Evolutionary conservation across 1,284 basidiomycete species (phyloP), one percentile per base, ranked within the genome.

Genomic region (Xerocomus nothofagi): DNA sequence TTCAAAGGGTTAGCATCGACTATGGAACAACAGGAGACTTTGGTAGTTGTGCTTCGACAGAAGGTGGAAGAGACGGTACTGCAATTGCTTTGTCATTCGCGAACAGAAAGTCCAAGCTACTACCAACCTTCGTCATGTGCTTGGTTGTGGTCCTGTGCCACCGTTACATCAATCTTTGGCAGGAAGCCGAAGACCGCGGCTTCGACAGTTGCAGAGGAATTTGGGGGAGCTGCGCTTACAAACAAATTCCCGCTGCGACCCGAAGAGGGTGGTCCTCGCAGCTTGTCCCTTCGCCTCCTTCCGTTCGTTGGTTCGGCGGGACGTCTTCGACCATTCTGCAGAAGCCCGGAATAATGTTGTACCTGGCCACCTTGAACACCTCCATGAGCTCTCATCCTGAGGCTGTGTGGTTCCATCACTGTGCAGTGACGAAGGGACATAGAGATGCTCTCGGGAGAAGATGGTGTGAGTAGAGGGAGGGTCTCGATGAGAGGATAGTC

Each of bases 401-500:
- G 23, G 24, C 39, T 44, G 18, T 39, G 54, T 8, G 52, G 50
- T 20, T 49, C 57, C 17, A 39, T 52, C 5, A 54, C 51, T 21
- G 50, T 36, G 26, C 46, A 53, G 24, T 46, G 39, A 31, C 38
- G 40, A 39, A 30, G 17, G 9, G 50, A 11, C 0, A 42, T 8
- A 5, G 57, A 49, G 30, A 21, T 10, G 7, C 37, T 38, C 26
- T 55, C 49, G 4, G 51, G 39, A 17, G 61, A 44, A 21, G 64
- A 45, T 10, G 50, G 47, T 4, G 49, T 43, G 3, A 9, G 23
- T 12, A 37, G n/a, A 36, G 41, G 53, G 4, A 67, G 50, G 6
- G 49, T 52, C 39, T 60, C 63, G 0, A 60, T 60, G 12, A 63
- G 56, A 14, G 58, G 53, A 27, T 47, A 9, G 12, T 54, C 53